Conservation (phyloP, 1,284 basidiomycete species). For the Heliocybe sulcata region DNA sequence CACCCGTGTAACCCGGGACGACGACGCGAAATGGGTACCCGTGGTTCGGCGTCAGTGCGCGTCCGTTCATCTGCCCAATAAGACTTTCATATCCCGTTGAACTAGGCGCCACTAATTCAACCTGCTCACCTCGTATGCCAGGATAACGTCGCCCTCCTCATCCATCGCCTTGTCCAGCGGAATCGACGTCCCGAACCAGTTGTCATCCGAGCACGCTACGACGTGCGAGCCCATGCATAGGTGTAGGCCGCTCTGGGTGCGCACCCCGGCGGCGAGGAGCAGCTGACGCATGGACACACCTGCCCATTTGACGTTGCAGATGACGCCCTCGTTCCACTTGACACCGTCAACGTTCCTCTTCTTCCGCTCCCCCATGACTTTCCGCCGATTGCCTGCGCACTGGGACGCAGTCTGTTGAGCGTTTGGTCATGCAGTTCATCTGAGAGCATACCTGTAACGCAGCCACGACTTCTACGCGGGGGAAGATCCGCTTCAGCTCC, state of each 20-base stretch:
- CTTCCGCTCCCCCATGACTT: conserved; percentile 56
- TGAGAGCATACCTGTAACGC: conserved; percentile 43
- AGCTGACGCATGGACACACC: conserved; percentile 50
- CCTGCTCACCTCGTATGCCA: conserved; percentile 52
- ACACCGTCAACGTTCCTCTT: conserved; percentile 34
- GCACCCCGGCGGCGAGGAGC: conserved; percentile 35
- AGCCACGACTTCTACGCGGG: conserved; percentile 40
- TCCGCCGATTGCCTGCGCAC: conserved; percentile 65
- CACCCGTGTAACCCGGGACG: conserved; percentile 65
- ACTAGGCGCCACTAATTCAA: not conserved
- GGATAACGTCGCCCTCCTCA: conserved; percentile 40
- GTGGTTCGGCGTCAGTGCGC: conserved; percentile 51
- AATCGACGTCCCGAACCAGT: conserved; percentile 55
- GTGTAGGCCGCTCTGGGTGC: conserved; percentile 26
- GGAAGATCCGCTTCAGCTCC: conserved; percentile 35
- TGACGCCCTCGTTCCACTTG: conserved; percentile 55
- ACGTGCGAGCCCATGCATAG: conserved; percentile 58
- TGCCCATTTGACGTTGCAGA: conserved; percentile 56
- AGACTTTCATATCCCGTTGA: conserved; percentile 1
- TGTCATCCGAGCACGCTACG: conserved; percentile 53
- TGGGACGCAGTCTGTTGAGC: conserved; percentile 15
- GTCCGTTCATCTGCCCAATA: conserved; percentile 53
- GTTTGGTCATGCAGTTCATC: not conserved
- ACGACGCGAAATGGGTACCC: conserved; percentile 67
- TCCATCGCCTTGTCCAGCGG: conserved; percentile 42